Evolutionary conservation across 805 yeast species (phyloP).

Genomic region (Starmerella sp.): DNA sequence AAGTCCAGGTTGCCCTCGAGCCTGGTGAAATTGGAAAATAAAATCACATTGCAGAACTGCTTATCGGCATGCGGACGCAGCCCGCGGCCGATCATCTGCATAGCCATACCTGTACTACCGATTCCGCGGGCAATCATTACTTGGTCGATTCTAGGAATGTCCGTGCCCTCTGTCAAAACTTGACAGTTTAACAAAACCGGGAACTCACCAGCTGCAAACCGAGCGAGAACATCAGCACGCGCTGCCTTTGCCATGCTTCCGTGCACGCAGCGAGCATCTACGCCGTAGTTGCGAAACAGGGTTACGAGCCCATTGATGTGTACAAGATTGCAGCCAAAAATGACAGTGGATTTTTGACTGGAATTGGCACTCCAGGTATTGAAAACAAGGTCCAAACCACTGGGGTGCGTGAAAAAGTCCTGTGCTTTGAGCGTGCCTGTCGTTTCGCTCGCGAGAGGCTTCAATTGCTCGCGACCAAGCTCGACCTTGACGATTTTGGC

Average conservation of each 20-base stretch:
- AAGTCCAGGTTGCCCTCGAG: constrained; percentile 4
- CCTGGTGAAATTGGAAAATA: constrained; percentile 15
- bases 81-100: constrained; percentile 91
- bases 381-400: constrained; percentile 38
- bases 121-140: constrained; percentile 74
- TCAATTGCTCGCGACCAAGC: not conserved
- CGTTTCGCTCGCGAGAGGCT: not conserved
- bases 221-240: constrained; percentile 42
- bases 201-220: constrained; percentile 50
- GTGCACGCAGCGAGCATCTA: constrained; percentile 61
- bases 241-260: constrained; percentile 47
- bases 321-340: constrained; percentile 65
- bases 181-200: constrained; percentile 78
- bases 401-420: constrained; percentile 8
- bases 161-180: constrained; percentile 90
- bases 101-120: constrained; percentile 52
- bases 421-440: not conserved
- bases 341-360: constrained; percentile 48
- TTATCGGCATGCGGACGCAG: constrained; percentile 54
- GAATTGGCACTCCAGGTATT: constrained; percentile 40
- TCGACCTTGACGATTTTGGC: constrained; percentile 50
- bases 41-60: constrained; percentile 52
- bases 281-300: constrained; percentile 45
- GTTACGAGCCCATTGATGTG: constrained; percentile 50
- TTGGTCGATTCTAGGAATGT: constrained; percentile 79